Evolutionary conservation across 2,329 filamentous ascomycete species (phyloP).

Genomic region (Claviceps capensis): DNA sequence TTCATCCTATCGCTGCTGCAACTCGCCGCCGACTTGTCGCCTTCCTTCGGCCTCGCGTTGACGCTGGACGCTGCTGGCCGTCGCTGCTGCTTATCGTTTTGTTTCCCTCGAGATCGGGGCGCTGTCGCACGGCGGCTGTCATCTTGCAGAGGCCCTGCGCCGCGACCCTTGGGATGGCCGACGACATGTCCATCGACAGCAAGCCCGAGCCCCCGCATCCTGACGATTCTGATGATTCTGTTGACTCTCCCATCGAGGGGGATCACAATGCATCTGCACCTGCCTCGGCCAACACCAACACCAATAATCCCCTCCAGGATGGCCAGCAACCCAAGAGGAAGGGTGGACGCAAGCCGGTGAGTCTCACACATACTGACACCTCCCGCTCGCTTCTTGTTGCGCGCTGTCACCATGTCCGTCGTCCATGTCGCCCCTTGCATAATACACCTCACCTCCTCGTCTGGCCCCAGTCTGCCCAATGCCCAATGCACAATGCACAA

Average conservation of each 20-base stretch:
- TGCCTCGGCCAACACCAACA: slow-evolving; percentile 8
- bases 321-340: slow-evolving; percentile 76
- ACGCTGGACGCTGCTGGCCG: slow-evolving; percentile 4
- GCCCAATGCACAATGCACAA: too few species aligned
- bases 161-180: slow-evolving; percentile 41
- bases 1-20: slow-evolving; percentile 5
- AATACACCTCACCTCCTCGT: background rate
- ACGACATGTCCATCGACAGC: slow-evolving; percentile 51
- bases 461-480: background rate
- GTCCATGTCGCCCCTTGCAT: background rate
- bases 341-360: slow-evolving; percentile 91
- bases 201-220: slow-evolving; percentile 25
- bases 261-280: slow-evolving; percentile 28
- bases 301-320: slow-evolving; percentile 30
- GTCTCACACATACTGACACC: slow-evolving; percentile 24
- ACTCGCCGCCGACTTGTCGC: background rate
- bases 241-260: slow-evolving; percentile 45
- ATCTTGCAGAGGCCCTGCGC: slow-evolving; percentile 18
- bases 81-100: slow-evolving; percentile 19
- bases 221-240: slow-evolving; percentile 49
- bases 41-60: background rate
- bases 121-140: slow-evolving; percentile 24
- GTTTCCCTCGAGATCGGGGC: slow-evolving; percentile 17
- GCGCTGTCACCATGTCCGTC: background rate
- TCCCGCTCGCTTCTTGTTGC: background rate